These are phyloP conservation scores for Striga hermonthica DNA, from an alignment of 305 asterid species.

Conservation along the genomic window DNA sequence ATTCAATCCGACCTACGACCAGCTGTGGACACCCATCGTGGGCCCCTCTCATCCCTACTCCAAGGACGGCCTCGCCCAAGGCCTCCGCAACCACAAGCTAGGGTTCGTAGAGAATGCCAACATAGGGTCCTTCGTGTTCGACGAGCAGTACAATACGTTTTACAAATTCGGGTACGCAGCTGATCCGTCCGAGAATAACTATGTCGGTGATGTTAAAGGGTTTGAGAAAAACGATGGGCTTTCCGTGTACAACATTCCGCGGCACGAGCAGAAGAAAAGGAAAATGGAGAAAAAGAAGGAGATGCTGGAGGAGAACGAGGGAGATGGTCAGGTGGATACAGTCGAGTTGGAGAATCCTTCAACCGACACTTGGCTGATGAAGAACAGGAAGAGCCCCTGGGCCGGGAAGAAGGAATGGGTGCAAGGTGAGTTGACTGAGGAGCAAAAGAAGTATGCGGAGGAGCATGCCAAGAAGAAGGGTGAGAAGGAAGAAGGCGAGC, in stretches of 20 bases:
- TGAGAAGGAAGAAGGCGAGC: conserved; percentile 75
- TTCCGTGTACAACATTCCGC: conserved; percentile 79
- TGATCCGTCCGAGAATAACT: conserved; percentile 73
- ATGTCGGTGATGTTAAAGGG: conserved; percentile 75
- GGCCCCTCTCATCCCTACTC: conserved; percentile 98
- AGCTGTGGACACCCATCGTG: conserved; percentile 88
- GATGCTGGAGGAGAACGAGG: conserved; percentile 58
- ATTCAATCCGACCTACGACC: conserved; percentile 90
- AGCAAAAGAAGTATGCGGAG: conserved; percentile 96
- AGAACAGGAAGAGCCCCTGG: conserved; percentile 96
- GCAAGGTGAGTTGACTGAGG: conserved; percentile 81
- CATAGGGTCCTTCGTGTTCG: conserved; percentile 77
- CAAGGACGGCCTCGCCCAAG: conserved; percentile 93
- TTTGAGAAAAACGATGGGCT: conserved; percentile 55
- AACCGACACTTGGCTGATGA: conserved; percentile 77
- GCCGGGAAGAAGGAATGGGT: conserved; percentile 81
- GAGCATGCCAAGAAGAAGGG: conserved; percentile 94
- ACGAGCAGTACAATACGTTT: conserved; percentile 94
- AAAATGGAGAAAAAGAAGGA: conserved; percentile 87
- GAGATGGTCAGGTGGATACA: conserved; percentile 41
- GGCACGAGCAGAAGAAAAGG: conserved; percentile 76
- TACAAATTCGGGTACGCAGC: conserved; percentile 92
- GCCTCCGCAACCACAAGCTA: conserved; percentile 89
- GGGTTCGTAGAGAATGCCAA: conserved; percentile 89
- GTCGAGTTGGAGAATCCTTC: conserved; percentile 76